A percentile compares a stretch with the other conserved stretches of the same genome.
Conservation (phyloP, 2,329 filamentous ascomycete genomes). For the Claviceps africana region DNA sequence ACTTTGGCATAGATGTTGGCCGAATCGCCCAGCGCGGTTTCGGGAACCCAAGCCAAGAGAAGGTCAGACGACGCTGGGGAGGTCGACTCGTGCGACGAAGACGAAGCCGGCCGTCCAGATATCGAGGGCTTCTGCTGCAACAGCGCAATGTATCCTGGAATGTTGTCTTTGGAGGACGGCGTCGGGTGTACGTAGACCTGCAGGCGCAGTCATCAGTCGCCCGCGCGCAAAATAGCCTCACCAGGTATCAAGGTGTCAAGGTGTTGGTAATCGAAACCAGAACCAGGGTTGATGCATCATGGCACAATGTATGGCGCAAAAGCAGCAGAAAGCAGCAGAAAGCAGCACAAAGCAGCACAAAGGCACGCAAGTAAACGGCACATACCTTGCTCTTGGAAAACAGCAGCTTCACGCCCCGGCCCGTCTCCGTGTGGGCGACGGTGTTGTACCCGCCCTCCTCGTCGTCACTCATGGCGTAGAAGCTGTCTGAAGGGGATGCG, state of each 20-base stretch:
- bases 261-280: neutral
- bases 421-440: constrained; percentile 64
- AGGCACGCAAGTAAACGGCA: neutral
- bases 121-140: constrained; percentile 66
- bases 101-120: constrained; percentile 23
- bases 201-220: neutral
- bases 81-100: constrained; percentile 19
- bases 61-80: constrained; percentile 53
- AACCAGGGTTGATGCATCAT: neutral
- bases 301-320: too few species aligned
- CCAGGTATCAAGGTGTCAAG: neutral
- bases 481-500: constrained; percentile 10
- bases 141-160: constrained; percentile 82
- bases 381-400: constrained; percentile 91
- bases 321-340: too few species aligned
- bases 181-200: constrained; percentile 94
- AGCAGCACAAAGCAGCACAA: too few species aligned
- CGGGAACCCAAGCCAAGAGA: constrained; percentile 85
- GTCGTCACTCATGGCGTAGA: constrained; percentile 74
- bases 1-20: constrained; percentile 91
- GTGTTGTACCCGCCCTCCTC: constrained; percentile 93
- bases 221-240: neutral
- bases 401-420: constrained; percentile 79
- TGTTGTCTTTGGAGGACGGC: constrained; percentile 87
- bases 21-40: constrained; percentile 72